These are phyloP conservation scores for Crassisporium funariophilum DNA, from an alignment of 768 basidiomycete genomes.

Conservation along the genomic window DNA sequence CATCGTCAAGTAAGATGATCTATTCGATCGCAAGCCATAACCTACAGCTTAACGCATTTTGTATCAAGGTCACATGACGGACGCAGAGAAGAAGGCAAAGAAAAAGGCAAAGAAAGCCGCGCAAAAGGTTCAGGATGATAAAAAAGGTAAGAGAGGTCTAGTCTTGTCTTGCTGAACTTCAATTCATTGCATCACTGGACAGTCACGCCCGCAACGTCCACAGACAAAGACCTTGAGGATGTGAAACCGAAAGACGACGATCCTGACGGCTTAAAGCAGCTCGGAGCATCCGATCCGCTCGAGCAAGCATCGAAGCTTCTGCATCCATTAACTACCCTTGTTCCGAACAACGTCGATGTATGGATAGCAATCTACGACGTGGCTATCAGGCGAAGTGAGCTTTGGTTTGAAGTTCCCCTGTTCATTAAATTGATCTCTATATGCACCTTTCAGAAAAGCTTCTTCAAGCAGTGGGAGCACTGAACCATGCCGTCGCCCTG, in stretches of 20 bases:
- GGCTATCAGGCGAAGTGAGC: conserved; percentile 75
- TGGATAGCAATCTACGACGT: conserved; percentile 84
- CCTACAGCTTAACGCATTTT: conserved; percentile 1
- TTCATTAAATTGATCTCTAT: conserved; percentile 2
- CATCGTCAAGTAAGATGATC: conserved; percentile 37
- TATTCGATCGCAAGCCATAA: not conserved
- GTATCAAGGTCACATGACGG: conserved; percentile 46
- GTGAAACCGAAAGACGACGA: conserved; percentile 72
- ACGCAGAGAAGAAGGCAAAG: conserved; percentile 77
- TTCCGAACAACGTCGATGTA: conserved; percentile 57
- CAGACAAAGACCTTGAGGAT: conserved; percentile 73
- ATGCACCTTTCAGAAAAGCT: conserved; percentile 61
- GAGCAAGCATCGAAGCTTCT: conserved; percentile 77
- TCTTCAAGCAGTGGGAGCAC: conserved; percentile 73
- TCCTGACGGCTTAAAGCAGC: conserved; percentile 75
- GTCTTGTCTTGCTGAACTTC: conserved; percentile 4
- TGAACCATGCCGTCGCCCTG: conserved; percentile 56
- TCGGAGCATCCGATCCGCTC: conserved; percentile 63
- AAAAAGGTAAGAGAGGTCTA: conserved; percentile 58
- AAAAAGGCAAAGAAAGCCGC: conserved; percentile 83
- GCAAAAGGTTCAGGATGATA: conserved; percentile 68
- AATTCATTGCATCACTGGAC: not conserved
- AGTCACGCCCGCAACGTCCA: conserved; percentile 43
- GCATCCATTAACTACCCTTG: conserved; percentile 57
- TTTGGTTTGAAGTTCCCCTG: not conserved